phyloP scores from a whole-genome alignment of 495 filamentous ascomycete species.

The Aspergillus diversus region DNA sequence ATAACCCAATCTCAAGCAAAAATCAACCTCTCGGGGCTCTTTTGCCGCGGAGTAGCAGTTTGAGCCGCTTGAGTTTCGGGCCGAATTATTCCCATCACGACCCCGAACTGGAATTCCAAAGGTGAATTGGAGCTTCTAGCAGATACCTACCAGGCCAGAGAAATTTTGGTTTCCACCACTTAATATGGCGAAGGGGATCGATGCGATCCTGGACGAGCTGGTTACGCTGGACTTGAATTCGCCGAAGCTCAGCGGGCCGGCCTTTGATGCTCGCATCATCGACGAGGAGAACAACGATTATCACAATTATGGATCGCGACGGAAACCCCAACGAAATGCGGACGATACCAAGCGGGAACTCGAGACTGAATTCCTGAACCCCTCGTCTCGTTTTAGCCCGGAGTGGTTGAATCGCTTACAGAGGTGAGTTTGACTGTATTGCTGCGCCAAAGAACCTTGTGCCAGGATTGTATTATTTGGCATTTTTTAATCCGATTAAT shows the following conservation, averaged over 20 bases:
- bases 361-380: conserved; percentile 76
- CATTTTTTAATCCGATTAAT: neutral
- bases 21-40: neutral
- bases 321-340: conserved; percentile 52
- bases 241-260: conserved; percentile 28
- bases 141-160: neutral
- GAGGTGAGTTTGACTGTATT: conserved; percentile 51
- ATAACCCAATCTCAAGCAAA: no score
- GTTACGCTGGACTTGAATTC: conserved; percentile 33
- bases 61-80: neutral
- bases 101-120: neutral
- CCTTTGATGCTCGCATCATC: conserved; percentile 37
- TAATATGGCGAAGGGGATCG: conserved; percentile 34
- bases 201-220: conserved; percentile 36
- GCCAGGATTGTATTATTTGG: neutral
- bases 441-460: neutral
- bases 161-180: neutral
- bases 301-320: conserved; percentile 51
- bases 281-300: conserved; percentile 42
- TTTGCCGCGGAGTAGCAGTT: neutral
- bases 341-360: conserved; percentile 67
- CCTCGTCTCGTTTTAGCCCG: conserved; percentile 72
- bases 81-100: neutral
- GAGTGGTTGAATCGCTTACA: conserved; percentile 89
- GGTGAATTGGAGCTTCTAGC: neutral